Percentiles rank a stretch among this genome's conserved stretches.
Evolutionary conservation across 768 basidiomycete species (phyloP).

Genomic region (Lactifluus piperatus): DNA sequence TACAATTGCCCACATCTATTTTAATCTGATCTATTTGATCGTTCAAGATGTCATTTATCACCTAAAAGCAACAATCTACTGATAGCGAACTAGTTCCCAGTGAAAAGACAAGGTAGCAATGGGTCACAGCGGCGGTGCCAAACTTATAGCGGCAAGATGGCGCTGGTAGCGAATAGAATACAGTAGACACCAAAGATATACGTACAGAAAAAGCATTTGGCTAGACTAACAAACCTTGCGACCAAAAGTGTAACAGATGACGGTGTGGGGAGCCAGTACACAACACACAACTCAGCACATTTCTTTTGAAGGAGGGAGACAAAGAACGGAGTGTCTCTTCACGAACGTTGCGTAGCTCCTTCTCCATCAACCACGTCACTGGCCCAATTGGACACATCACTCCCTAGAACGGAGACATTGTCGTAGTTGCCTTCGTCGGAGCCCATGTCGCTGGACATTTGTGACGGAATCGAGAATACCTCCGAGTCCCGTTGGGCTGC

Average conservation of each 20-base stretch:
- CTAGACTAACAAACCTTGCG: background rate
- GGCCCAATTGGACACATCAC: slow-evolving; percentile 14
- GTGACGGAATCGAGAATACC: slow-evolving; percentile 16
- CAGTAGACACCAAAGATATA: background rate
- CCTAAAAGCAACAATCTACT: background rate
- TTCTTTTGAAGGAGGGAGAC: background rate
- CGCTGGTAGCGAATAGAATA: background rate
- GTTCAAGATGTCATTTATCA: background rate
- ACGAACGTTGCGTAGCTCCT: background rate
- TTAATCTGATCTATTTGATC: background rate
- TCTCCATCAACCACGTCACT: slow-evolving; percentile 7
- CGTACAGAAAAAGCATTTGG: background rate
- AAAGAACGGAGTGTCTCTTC: background rate
- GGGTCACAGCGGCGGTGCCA: background rate
- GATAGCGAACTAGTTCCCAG: background rate
- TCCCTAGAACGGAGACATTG: slow-evolving; percentile 6
- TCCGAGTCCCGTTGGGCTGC: slow-evolving; percentile 3
- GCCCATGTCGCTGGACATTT: slow-evolving; percentile 7
- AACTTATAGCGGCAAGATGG: background rate
- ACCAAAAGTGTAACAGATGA: background rate
- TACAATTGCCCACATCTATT: background rate
- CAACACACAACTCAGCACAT: background rate
- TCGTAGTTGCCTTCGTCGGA: slow-evolving; percentile 17
- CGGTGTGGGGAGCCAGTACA: background rate
- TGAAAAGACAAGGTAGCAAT: background rate